Evolutionary conservation across 2,329 filamentous ascomycete genomes (phyloP), one percentile per base, ranked within the genome.

Genomic region (Penicillium occitanis): DNA sequence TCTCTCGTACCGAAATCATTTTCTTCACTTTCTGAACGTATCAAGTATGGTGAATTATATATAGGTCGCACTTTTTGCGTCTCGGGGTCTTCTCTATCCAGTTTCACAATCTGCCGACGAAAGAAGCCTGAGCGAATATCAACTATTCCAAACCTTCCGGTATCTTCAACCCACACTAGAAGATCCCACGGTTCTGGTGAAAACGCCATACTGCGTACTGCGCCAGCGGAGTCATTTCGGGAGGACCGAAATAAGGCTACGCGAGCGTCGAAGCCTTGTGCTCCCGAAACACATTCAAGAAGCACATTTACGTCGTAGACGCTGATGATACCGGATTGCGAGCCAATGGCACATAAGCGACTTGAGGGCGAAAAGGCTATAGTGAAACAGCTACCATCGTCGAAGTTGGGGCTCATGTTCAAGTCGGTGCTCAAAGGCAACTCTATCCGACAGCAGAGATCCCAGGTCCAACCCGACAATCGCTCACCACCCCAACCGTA

Each of bases 91-190:
- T 77, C 71, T 61, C 70, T 68, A 57, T 79, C 74, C 48, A 80
- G 61, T n/a, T 73, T 66, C 14, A 83, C 68, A 25, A 80, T 75
- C 68, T 83, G 81, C 61, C 80, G 75, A 58, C 81, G 77, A 35
- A 75, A 70, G 66, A 82, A 83, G n/a, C 72, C 73, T 66, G 79
- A 80, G 46, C 82, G 81, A 59, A 83, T 72, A 71, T 84, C 82
- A 37, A 80, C 80, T 66, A 84, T 71, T 7, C 81, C 82, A 53
- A 79, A 79, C 68, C 79, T 76, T 17, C 81, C 82, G 69, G 91
- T 89, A 72, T 97, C 91, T 77, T 99, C 95, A 8, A 93, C 91
- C 93, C 95, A 98, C 6, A 96, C 91, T 48, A 99, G 82, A 19
- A 99, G 86, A 74, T 97, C 94, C 83, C 90, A 94, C 0, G 93